A percentile compares a stretch with the other conserved stretches of the same genome.
Conservation (phyloP, 805 yeast species). For the Candida pseudoglaebosa region DNA sequence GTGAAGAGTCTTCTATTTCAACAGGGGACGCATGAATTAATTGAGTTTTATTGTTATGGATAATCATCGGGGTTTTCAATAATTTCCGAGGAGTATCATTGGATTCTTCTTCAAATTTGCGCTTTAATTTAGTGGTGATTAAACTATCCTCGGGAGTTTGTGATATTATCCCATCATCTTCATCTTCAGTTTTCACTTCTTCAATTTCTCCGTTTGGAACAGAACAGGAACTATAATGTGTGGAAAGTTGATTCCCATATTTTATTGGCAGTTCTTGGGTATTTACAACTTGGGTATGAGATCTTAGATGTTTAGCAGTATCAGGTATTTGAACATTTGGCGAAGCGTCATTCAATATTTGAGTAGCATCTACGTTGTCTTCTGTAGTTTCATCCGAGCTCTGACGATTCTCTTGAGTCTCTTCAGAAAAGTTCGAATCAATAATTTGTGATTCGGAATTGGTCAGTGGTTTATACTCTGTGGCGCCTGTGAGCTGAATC, state of each 20-base stretch:
- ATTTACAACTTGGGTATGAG: constrained; percentile 4
- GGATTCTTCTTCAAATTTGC: neutral
- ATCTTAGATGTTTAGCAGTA: constrained; percentile 2
- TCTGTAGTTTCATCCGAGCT: neutral
- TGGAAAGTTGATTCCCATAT: neutral
- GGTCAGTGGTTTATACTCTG: neutral
- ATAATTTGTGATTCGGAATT: constrained; percentile 5
- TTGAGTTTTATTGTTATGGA: neutral
- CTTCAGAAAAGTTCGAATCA: neutral
- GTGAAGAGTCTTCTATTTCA: constrained; percentile 22
- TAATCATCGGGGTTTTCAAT: neutral
- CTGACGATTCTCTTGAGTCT: neutral
- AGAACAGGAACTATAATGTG: neutral
- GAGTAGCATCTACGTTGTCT: neutral
- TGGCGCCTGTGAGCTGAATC: too few species aligned
- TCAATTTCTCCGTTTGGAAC: neutral
- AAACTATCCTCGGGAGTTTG: constrained; percentile 6
- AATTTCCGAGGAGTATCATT: neutral
- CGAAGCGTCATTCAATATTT: neutral
- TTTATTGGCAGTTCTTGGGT: constrained; percentile 6
- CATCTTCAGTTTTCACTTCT: constrained; percentile 5
- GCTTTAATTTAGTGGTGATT: neutral
- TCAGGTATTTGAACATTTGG: constrained; percentile 2
- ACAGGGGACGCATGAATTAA: constrained; percentile 11
- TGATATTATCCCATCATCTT: constrained; percentile 6